A percentile compares a stretch with the other conserved stretches of the same genome.
Evolutionary conservation across 768 basidiomycete genomes (phyloP).

Genomic region (Mycena maculata): DNA sequence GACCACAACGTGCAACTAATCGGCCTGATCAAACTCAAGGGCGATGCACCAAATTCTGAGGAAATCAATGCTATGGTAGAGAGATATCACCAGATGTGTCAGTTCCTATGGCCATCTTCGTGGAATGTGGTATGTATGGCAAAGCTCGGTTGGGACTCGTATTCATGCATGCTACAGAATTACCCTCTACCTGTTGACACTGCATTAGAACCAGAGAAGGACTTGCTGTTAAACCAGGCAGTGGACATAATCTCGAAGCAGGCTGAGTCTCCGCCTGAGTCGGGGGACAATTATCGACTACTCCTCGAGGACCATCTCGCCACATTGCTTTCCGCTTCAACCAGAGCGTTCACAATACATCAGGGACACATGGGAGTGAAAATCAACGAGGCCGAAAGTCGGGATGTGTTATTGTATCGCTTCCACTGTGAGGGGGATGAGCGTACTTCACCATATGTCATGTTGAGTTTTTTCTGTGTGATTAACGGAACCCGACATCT

Average conservation of each 20-base stretch:
- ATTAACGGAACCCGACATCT: too few species aligned
- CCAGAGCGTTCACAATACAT: slow-evolving; percentile 1
- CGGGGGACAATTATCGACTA: too few species aligned
- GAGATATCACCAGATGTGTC: neutral
- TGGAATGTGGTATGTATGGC: slow-evolving; percentile 1
- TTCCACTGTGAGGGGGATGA: neutral
- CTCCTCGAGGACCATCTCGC: neutral
- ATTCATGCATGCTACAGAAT: neutral
- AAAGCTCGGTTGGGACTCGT: neutral
- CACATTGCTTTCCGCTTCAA: neutral
- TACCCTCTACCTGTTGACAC: neutral
- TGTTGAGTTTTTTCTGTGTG: slow-evolving; percentile 16
- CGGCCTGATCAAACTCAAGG: neutral
- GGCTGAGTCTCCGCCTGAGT: too few species aligned
- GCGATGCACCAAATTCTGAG: neutral
- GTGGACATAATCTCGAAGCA: neutral
- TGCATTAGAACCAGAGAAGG: neutral
- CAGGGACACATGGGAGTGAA: neutral
- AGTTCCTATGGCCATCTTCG: neutral
- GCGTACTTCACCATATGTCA: neutral
- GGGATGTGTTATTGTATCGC: slow-evolving; percentile 16
- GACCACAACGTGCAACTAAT: neutral
- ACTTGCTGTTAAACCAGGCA: neutral
- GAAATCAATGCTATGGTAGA: slow-evolving; percentile 5
- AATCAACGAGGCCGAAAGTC: slow-evolving; percentile 15